phyloP scores from a whole-genome alignment of 1,139 yeast genomes.

The Kodamaea ohmeri region DNA sequence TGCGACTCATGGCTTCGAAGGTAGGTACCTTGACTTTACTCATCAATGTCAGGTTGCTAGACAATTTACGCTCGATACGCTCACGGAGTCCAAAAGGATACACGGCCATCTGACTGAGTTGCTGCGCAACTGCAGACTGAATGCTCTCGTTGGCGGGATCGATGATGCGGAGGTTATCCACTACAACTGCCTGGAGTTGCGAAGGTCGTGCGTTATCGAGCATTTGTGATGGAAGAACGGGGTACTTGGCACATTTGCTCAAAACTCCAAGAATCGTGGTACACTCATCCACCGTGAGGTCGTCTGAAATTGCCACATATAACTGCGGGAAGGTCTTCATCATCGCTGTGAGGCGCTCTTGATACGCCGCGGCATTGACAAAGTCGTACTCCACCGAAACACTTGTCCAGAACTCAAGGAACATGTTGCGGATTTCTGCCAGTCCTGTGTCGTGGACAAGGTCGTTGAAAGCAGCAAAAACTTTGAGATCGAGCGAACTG shows the following conservation, averaged over 20 bases:
- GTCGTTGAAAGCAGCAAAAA: slow-evolving; percentile 52
- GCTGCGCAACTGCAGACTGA: slow-evolving; percentile 48
- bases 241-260: slow-evolving; percentile 64
- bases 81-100: slow-evolving; percentile 61
- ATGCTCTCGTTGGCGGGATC: slow-evolving; percentile 31
- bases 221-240: slow-evolving; percentile 52
- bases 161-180: slow-evolving; percentile 42
- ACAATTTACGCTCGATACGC: slow-evolving; percentile 43
- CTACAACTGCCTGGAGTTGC: slow-evolving; percentile 50
- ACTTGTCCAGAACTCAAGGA: slow-evolving; percentile 55
- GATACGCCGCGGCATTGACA: slow-evolving; percentile 45
- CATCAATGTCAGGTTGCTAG: slow-evolving; percentile 24
- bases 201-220: slow-evolving; percentile 52
- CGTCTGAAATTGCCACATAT: slow-evolving; percentile 32
- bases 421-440: slow-evolving; percentile 9
- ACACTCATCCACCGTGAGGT: slow-evolving; percentile 31
- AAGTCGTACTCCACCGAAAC: slow-evolving; percentile 62
- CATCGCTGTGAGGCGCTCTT: slow-evolving; percentile 53
- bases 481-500: slow-evolving; percentile 47
- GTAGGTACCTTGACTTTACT: slow-evolving; percentile 55
- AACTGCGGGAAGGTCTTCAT: slow-evolving; percentile 51
- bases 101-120: slow-evolving; percentile 49
- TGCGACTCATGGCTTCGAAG: slow-evolving; percentile 60
- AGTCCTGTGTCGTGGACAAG: slow-evolving; percentile 30
- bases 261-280: slow-evolving; percentile 46